A percentile compares a stretch with the other conserved stretches of the same genome.
Conservation (phyloP, 805 yeast genomes). For the Sungouiella blattae region DNA sequence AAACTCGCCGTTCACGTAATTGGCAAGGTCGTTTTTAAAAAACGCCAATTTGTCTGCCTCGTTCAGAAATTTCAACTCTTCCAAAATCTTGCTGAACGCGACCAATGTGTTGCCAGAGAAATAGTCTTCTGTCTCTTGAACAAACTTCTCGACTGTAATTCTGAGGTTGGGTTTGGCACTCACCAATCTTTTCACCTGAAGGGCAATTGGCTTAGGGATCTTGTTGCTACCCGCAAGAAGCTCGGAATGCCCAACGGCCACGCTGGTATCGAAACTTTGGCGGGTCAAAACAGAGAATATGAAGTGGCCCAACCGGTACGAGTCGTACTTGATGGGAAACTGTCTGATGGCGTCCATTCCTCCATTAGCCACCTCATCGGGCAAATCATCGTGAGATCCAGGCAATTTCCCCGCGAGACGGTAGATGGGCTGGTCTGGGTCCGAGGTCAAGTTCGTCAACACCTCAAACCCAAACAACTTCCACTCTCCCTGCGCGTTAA, state of each 20-base stretch:
- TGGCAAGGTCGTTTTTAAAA: slow-evolving; percentile 29
- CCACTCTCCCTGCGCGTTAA: slow-evolving; percentile 75
- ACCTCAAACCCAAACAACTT: slow-evolving; percentile 79
- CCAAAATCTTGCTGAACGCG: slow-evolving; percentile 48
- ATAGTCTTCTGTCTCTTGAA: slow-evolving; percentile 19
- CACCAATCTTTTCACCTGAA: slow-evolving; percentile 39
- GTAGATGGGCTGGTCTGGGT: slow-evolving; percentile 43
- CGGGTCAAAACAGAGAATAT: slow-evolving; percentile 45
- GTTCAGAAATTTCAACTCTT: slow-evolving; percentile 51
- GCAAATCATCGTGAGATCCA: slow-evolving; percentile 29
- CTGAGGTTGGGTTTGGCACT: slow-evolving; percentile 34
- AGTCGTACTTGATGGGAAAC: slow-evolving; percentile 51
- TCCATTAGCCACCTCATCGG: slow-evolving; percentile 44
- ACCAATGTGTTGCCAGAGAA: slow-evolving; percentile 47
- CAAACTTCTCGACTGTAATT: slow-evolving; percentile 25
- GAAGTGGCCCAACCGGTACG: slow-evolving; percentile 60
- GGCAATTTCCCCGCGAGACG: slow-evolving; percentile 26
- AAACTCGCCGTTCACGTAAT: slow-evolving; percentile 26
- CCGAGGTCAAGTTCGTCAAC: slow-evolving; percentile 45
- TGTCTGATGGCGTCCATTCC: slow-evolving; percentile 42
- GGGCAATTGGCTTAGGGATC: slow-evolving; percentile 37
- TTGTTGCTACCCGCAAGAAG: slow-evolving; percentile 4
- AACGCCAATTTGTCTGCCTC: slow-evolving; percentile 51
- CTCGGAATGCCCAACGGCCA: slow-evolving; percentile 6
- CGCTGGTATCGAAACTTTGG: slow-evolving; percentile 2